phyloP scores from a whole-genome alignment of 768 basidiomycete species.

The Rhodotorula diobovata region DNA sequence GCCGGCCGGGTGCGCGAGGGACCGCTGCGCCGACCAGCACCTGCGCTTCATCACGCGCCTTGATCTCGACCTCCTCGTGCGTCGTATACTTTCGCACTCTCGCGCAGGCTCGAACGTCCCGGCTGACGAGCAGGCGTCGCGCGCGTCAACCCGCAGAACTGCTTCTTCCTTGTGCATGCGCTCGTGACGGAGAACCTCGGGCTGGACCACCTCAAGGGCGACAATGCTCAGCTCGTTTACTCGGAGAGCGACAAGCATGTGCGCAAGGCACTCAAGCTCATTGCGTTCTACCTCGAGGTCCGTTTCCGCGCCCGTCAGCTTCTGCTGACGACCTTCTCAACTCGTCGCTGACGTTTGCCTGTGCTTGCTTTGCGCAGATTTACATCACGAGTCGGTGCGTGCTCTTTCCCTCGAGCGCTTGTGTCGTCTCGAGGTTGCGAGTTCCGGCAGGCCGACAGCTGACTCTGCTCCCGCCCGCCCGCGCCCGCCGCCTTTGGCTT shows the following conservation, averaged over 20 bases:
- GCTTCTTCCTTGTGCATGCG: slow-evolving; percentile 18
- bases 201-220: background rate
- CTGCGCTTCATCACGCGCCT: slow-evolving; percentile 14
- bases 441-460: too few relatives aligned
- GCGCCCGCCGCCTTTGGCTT: background rate
- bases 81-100: background rate
- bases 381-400: slow-evolving; percentile 6
- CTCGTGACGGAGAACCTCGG: slow-evolving; percentile 11
- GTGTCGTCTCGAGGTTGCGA: too few relatives aligned
- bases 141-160: background rate
- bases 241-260: slow-evolving; percentile 17
- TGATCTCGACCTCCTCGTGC: slow-evolving; percentile 14
- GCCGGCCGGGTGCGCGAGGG: slow-evolving; percentile 1
- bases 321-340: background rate
- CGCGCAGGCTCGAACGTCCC: background rate
- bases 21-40: slow-evolving; percentile 23
- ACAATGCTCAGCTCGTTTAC: background rate
- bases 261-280: slow-evolving; percentile 22
- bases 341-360: background rate
- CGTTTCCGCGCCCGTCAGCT: too few relatives aligned
- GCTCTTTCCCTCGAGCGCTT: background rate
- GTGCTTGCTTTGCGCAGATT: background rate
- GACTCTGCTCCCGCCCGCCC: background rate
- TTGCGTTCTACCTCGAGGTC: slow-evolving; percentile 14
- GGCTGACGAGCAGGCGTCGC: too few relatives aligned